A percentile compares a stretch with the other conserved stretches of the same genome.
Conservation (phyloP, 768 basidiomycete species). For the Lactifluus rugatus region DNA sequence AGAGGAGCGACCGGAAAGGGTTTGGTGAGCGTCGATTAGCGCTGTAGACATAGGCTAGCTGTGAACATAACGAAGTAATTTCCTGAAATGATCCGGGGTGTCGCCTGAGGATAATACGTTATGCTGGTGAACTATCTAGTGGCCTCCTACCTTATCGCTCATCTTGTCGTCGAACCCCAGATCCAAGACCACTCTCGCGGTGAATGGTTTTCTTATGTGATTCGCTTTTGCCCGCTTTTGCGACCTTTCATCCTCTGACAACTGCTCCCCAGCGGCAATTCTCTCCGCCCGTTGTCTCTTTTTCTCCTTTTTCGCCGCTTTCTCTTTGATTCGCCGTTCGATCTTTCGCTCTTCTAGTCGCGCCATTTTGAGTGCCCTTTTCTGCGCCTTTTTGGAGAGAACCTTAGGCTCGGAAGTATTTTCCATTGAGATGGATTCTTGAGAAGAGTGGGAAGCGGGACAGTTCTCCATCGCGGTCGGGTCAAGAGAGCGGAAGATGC, state of each 20-base stretch:
- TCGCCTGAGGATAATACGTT: background rate
- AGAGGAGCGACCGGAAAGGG: slow-evolving; percentile 66
- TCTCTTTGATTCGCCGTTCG: slow-evolving; percentile 69
- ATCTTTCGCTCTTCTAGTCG: slow-evolving; percentile 56
- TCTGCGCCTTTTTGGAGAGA: slow-evolving; percentile 71
- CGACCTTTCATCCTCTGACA: slow-evolving; percentile 34
- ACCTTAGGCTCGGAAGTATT: slow-evolving; percentile 11
- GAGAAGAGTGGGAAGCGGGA: background rate
- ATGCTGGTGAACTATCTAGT: background rate
- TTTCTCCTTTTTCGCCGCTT: slow-evolving; percentile 66
- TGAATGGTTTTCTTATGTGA: slow-evolving; percentile 25
- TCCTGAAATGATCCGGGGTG: slow-evolving; percentile 46
- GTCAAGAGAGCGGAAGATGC: background rate
- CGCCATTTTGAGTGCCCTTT: slow-evolving; percentile 64
- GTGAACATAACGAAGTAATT: slow-evolving; percentile 78
- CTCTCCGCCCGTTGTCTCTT: slow-evolving; percentile 49
- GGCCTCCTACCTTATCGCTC: slow-evolving; percentile 73
- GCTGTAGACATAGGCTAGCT: slow-evolving; percentile 87
- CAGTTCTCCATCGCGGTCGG: slow-evolving; percentile 1
- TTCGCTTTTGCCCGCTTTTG: slow-evolving; percentile 22
- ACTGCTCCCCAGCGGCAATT: slow-evolving; percentile 55
- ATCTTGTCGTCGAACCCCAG: slow-evolving; percentile 89
- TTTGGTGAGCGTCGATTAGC: slow-evolving; percentile 63
- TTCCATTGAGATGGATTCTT: background rate
- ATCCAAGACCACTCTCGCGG: slow-evolving; percentile 71